Conservation (phyloP, 805 yeast species). For the Candida andamanensis region DNA sequence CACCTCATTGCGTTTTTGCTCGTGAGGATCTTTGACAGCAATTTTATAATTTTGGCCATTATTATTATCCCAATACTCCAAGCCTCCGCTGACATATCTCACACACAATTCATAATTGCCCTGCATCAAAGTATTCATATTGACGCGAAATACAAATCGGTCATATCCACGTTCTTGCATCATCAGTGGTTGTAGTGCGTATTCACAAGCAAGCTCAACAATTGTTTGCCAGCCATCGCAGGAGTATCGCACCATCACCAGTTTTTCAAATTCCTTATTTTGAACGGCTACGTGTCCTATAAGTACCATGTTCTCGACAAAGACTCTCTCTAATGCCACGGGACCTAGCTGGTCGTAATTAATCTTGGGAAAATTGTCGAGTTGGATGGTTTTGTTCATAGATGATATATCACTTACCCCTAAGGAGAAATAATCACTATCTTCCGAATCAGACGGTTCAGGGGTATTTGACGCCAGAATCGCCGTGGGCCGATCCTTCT, state of each 20-base stretch:
- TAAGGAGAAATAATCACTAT: no score
- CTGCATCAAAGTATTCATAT: conserved; percentile 35
- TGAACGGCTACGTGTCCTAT: conserved; percentile 75
- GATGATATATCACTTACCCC: neutral
- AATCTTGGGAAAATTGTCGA: conserved; percentile 43
- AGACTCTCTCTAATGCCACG: conserved; percentile 63
- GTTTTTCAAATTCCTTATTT: conserved; percentile 65
- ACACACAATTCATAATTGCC: conserved; percentile 47
- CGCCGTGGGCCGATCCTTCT: conserved; percentile 70
- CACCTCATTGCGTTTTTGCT: no score
- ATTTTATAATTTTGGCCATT: conserved; percentile 52
- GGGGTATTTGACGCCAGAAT: conserved; percentile 70
- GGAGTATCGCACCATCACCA: conserved; percentile 67
- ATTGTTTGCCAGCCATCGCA: conserved; percentile 75
- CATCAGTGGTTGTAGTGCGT: conserved; percentile 51
- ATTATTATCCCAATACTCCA: conserved; percentile 80
- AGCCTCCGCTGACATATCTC: conserved; percentile 42
- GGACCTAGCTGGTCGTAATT: conserved; percentile 37
- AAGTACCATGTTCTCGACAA: conserved; percentile 52
- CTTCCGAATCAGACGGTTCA: conserved; percentile 15
- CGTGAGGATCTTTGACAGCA: conserved; percentile 18
- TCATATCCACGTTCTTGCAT: conserved; percentile 54
- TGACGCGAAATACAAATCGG: conserved; percentile 63
- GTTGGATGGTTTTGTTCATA: conserved; percentile 16
- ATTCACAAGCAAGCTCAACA: conserved; percentile 61